phyloP scores from a whole-genome alignment of 805 yeast genomes.

The Wickerhamomyces queroliae region DNA sequence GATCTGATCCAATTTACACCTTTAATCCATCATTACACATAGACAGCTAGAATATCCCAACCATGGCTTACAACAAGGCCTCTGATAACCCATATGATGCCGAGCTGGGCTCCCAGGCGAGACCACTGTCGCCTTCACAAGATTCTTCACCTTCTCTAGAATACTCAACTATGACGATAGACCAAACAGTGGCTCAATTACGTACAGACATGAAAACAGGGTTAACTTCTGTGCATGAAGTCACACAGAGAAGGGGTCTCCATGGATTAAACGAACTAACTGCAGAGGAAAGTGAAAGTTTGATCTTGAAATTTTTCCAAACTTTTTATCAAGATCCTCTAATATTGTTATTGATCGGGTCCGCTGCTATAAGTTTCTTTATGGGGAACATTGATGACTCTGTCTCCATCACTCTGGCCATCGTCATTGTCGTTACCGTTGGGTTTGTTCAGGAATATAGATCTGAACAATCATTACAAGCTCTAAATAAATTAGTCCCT shows the following conservation, averaged over 20 bases:
- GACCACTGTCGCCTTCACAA: constrained; percentile 23
- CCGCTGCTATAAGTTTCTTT: constrained; percentile 78
- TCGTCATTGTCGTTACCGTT: constrained; percentile 88
- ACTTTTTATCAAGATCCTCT: constrained; percentile 89
- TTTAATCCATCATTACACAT: no score
- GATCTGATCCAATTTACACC: no score
- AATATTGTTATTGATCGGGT: constrained; percentile 81
- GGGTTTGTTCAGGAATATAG: constrained; percentile 97
- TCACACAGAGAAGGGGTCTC: constrained; percentile 59
- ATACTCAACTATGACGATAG: constrained; percentile 55
- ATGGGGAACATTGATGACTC: constrained; percentile 99
- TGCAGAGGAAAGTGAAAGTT: constrained; percentile 68
- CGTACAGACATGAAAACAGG: constrained; percentile 60
- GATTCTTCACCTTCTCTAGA: constrained; percentile 53
- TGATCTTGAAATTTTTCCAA: constrained; percentile 65
- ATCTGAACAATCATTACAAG: constrained; percentile 91
- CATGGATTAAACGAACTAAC: constrained; percentile 81
- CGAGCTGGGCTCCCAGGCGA: constrained; percentile 12
- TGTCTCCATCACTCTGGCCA: constrained; percentile 87
- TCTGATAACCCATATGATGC: constrained; percentile 30
- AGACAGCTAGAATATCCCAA: no score
- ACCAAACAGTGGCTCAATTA: constrained; percentile 58
- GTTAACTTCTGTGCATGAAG: constrained; percentile 62
- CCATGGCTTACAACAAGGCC: not conserved
- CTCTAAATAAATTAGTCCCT: constrained; percentile 88